Evolutionary conservation across 176 grass and related monocot species (phyloP).

Genomic region (Hyparrhenia diplandra): DNA sequence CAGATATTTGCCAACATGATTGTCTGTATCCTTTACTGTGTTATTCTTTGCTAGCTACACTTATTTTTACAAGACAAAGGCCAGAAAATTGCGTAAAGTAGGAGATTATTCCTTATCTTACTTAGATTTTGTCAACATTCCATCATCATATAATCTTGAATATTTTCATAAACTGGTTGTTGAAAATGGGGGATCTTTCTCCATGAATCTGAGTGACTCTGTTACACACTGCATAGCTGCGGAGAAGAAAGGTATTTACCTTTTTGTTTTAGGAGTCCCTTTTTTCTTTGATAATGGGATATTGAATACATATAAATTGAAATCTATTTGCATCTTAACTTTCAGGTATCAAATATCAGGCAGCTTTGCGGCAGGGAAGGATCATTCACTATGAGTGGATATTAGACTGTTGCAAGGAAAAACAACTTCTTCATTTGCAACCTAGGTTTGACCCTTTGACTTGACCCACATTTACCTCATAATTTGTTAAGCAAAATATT

Average conservation of each 20-base stretch:
- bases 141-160: slow-evolving; percentile 72
- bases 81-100: slow-evolving; percentile 6
- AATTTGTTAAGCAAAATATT: slow-evolving; percentile 23
- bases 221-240: slow-evolving; percentile 81
- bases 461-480: slow-evolving; percentile 18
- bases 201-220: slow-evolving; percentile 97
- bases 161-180: slow-evolving; percentile 89
- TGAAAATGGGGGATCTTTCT: slow-evolving; percentile 94
- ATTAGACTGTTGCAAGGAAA: slow-evolving; percentile 87
- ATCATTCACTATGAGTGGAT: slow-evolving; percentile 91
- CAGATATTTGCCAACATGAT: slow-evolving; percentile 82
- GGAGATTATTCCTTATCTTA: slow-evolving; percentile 47
- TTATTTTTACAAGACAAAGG: background rate
- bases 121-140: slow-evolving; percentile 85
- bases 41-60: slow-evolving; percentile 7
- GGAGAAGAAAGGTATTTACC: slow-evolving; percentile 74
- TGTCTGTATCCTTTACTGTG: slow-evolving; percentile 80
- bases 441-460: slow-evolving; percentile 65
- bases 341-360: slow-evolving; percentile 89
- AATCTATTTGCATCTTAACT: slow-evolving; percentile 14
- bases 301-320: slow-evolving; percentile 27
- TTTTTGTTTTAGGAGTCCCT: background rate
- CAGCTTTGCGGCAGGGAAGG: slow-evolving; percentile 59
- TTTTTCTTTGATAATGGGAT: slow-evolving; percentile 19
- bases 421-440: slow-evolving; percentile 66